phyloP scores from a whole-genome alignment of 225 moss, liverwort and hornwort genomes.

The Sphagnum tenellum region DNA sequence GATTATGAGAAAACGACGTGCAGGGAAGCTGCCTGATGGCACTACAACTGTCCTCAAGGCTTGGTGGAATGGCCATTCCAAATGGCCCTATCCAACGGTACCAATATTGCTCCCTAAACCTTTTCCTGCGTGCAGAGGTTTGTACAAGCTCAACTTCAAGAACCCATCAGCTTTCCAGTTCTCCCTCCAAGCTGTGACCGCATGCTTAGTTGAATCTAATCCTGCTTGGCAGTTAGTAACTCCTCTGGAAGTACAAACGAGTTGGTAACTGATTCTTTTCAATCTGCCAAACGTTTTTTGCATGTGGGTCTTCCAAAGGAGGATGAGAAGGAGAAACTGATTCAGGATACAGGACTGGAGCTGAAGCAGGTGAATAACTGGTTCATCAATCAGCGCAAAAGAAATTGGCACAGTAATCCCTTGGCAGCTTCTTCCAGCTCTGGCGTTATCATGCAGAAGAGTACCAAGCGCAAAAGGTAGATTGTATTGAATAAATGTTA shows the following conservation, averaged over 20 bases:
- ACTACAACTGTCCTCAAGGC: constrained; percentile 76
- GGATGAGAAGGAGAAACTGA: constrained; percentile 73
- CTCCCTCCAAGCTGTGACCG: too few relatives aligned
- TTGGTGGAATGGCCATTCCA: constrained; percentile 63
- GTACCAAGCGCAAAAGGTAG: constrained; percentile 51
- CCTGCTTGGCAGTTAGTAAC: background rate
- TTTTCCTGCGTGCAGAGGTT: background rate
- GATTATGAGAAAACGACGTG: constrained; percentile 71
- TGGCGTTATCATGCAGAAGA: constrained; percentile 11
- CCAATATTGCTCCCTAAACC: too few relatives aligned
- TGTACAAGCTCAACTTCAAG: background rate
- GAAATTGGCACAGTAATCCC: constrained; percentile 74
- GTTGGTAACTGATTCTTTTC: background rate
- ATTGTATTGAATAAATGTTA: too few relatives aligned
- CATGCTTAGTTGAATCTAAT: background rate
- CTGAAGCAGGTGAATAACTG: constrained; percentile 92
- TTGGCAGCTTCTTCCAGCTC: constrained; percentile 13
- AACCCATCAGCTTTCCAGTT: too few relatives aligned
- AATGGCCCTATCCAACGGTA: constrained; percentile 94
- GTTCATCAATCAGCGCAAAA: constrained; percentile 90
- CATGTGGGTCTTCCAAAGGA: constrained; percentile 32
- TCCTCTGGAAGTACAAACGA: background rate
- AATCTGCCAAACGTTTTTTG: background rate
- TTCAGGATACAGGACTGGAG: constrained; percentile 74
- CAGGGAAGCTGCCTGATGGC: constrained; percentile 83